Evolutionary conservation across 768 basidiomycete genomes (phyloP).

Genomic region (Termitomyces sp.): DNA sequence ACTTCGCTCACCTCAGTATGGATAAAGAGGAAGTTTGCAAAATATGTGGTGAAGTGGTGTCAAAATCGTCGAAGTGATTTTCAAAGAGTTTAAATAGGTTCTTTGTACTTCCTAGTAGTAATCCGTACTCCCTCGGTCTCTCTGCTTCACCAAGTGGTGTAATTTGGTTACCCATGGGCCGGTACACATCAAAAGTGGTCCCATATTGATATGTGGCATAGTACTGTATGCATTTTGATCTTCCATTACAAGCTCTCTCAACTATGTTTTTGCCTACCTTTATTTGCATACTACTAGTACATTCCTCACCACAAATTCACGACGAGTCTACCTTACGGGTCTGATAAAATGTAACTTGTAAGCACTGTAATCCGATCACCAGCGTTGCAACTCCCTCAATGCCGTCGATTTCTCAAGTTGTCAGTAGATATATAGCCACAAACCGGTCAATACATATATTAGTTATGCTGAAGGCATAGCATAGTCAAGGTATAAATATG

Average conservation of each 20-base stretch:
- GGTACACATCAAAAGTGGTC: too few relatives aligned
- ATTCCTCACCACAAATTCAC: not conserved
- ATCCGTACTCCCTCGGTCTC: too few relatives aligned
- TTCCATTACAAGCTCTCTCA: not conserved
- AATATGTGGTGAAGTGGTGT: conserved; percentile 14
- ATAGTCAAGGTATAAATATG: not conserved
- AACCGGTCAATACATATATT: not conserved
- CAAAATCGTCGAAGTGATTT: too few relatives aligned
- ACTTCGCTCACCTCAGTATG: not conserved
- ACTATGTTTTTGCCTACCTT: not conserved
- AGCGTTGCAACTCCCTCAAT: not conserved
- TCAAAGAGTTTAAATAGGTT: too few relatives aligned
- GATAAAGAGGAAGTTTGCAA: conserved; percentile 10
- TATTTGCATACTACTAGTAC: not conserved
- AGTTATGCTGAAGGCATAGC: not conserved
- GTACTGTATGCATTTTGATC: conserved; percentile 2
- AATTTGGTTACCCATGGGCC: too few relatives aligned
- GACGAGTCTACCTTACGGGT: not conserved
- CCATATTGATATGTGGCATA: too few relatives aligned
- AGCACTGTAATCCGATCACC: not conserved
- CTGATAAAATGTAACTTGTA: not conserved
- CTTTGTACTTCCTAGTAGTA: too few relatives aligned
- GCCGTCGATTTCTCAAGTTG: too few relatives aligned
- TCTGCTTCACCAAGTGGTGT: too few relatives aligned
- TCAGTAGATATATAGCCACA: not conserved